Percentiles rank a stretch among this genome's conserved stretches.
Evolutionary conservation across 345 rosid species (phyloP).

Genomic region (Mallotus nudiflorus): DNA sequence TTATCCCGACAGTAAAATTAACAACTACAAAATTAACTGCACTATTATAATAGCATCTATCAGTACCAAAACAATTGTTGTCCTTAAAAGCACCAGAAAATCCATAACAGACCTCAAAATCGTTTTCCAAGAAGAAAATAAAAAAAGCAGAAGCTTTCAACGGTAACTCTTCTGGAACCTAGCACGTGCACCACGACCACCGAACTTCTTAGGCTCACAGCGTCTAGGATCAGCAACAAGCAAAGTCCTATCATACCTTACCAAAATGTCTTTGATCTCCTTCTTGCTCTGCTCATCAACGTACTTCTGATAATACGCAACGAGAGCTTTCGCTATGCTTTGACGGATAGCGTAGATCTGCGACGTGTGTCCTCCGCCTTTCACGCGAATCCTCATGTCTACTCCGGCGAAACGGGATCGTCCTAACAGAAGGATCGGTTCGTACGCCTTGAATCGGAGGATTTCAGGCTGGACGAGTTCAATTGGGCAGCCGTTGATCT

Average conservation of each 20-base stretch:
- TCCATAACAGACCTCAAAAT: too few species aligned
- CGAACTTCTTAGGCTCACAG: constrained; percentile 95
- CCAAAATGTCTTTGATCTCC: constrained; percentile 79
- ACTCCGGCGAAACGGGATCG: constrained; percentile 24
- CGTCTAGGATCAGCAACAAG: constrained; percentile 88
- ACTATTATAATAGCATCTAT: too few species aligned
- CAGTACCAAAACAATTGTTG: too few species aligned
- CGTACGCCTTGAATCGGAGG: constrained; percentile 32
- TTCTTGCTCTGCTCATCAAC: constrained; percentile 89
- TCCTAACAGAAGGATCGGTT: constrained; percentile 26
- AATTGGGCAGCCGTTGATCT: constrained; percentile 32
- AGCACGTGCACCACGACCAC: constrained; percentile 86
- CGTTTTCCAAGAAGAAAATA: background rate
- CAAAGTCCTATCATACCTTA: constrained; percentile 78
- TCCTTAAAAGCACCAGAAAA: too few species aligned
- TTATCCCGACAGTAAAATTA: constrained; percentile 4
- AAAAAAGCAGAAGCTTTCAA: constrained; percentile 25
- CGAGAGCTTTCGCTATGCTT: constrained; percentile 89
- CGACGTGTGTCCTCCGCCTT: constrained; percentile 83
- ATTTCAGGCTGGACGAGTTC: constrained; percentile 31
- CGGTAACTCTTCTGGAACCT: constrained; percentile 95
- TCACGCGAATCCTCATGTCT: constrained; percentile 64
- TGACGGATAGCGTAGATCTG: constrained; percentile 93
- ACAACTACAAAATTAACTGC: background rate
- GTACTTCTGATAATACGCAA: constrained; percentile 77